Evolutionary conservation across 192 early-diverging fungal species (phyloP).

Genomic region (Coemansia sp.): DNA sequence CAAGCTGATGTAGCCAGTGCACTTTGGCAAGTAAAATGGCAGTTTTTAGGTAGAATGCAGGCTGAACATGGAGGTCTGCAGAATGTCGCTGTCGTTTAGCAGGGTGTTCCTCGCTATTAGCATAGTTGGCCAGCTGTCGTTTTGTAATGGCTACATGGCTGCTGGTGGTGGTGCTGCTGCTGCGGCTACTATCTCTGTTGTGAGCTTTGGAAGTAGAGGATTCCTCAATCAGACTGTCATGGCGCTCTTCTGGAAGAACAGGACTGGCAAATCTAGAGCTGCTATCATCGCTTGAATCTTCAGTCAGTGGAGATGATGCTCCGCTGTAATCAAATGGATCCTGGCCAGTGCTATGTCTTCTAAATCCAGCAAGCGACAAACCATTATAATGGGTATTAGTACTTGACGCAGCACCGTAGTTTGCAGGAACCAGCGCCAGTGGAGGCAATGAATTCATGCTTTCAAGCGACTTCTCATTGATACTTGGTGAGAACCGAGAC

Average conservation of each 20-base stretch:
- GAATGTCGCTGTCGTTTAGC: conserved; percentile 7
- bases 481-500: too few relatives aligned
- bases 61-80: background rate
- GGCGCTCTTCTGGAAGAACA: background rate
- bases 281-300: background rate
- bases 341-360: conserved; percentile 29
- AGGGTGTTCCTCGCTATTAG: background rate
- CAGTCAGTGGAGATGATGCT: background rate
- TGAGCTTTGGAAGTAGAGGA: background rate
- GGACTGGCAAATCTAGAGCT: conserved; percentile 10
- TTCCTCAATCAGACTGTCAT: background rate
- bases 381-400: background rate
- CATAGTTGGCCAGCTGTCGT: background rate
- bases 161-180: background rate
- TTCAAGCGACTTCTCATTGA: too few relatives aligned
- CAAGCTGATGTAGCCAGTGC: conserved; percentile 28
- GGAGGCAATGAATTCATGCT: background rate
- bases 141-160: background rate
- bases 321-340: background rate
- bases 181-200: too few relatives aligned
- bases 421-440: conserved; percentile 8
- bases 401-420: background rate
- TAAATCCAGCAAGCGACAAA: background rate
- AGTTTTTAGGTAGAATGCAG: conserved; percentile 37
- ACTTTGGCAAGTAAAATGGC: conserved; percentile 33